Percentiles rank a stretch among this genome's conserved stretches.
phyloP scores from a whole-genome alignment of 176 grass and related monocot genomes.

The Musa beccarii region DNA sequence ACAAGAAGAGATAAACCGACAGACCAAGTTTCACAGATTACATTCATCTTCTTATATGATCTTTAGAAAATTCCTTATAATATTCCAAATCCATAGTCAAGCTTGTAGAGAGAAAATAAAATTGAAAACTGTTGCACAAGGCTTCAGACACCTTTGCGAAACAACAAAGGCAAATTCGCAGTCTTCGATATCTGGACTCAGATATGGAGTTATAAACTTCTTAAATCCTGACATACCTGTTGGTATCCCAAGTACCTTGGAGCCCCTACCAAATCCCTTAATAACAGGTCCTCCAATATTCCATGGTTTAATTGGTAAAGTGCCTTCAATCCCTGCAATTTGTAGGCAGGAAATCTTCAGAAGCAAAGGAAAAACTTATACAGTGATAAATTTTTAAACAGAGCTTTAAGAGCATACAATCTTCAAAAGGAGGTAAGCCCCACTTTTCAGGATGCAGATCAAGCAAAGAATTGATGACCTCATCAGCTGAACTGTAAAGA shows the following conservation, averaged over 20 bases:
- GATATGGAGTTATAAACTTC: neutral
- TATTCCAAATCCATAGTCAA: too few species aligned
- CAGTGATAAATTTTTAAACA: neutral
- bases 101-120: too few species aligned
- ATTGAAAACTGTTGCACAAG: too few species aligned
- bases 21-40: too few species aligned
- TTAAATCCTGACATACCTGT: conserved; percentile 44
- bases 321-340: conserved; percentile 65
- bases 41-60: too few species aligned
- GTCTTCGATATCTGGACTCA: too few species aligned
- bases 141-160: too few species aligned
- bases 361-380: too few species aligned
- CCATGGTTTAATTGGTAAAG: conserved; percentile 86
- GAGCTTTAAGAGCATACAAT: conserved; percentile 46
- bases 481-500: conserved; percentile 63
- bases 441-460: conserved; percentile 86
- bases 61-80: too few species aligned
- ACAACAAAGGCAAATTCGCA: too few species aligned
- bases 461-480: conserved; percentile 85
- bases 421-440: conserved; percentile 76
- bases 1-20: too few species aligned
- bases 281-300: conserved; percentile 88
- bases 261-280: conserved; percentile 91
- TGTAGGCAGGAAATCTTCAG: too few species aligned
- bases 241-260: conserved; percentile 90